Base-by-base conservation (phyloP, 352 stramenopile genomes). In the Bremia lactucae region DNA sequence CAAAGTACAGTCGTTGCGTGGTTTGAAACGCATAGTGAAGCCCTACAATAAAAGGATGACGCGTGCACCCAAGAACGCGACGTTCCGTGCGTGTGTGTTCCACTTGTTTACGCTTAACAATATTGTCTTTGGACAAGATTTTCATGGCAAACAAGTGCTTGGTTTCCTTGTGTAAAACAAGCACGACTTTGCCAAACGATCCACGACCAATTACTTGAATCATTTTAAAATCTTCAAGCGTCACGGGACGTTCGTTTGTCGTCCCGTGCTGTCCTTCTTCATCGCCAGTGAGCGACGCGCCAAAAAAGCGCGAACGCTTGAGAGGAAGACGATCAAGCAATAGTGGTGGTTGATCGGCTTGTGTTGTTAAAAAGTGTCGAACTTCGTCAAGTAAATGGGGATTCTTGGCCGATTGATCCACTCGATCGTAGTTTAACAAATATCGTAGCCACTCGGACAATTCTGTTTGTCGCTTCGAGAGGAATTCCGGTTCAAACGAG, bases 41-140 rank as follows among this genome's bases (percentile, higher is more conserved):
- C 42, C 87, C 83, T 3, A 96, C 72, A 53, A 96, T 95, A 62
- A 95, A 96, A 24, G 86, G 86, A 48, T 96, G 87, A 49, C 89
- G 70, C 16, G 80, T 71, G 25, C 71, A 82, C 55, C 96, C 92
- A 16, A 96, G 76, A 35, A 96, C 87, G 3, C 72, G 65, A 28
- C 85, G 74, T 59, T 96, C 87, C 18, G 83, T 65, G 10, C 81
- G 62, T 14, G 84, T 90, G 52, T 95, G 80, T 51, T 92, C 64
- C 14, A 93, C 58, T 43, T 96, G 85, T 20, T 94, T 85, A 41
- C 87, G 70, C 40, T 52, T 39, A 9, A 69, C 82, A 26, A 92
- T 71, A 5, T 61, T 70, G 26, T 88, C 74, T 59, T 95, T 95
- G 58, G 57, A 85, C 19, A 90, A 65, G 7, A 67, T 83, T 50